Evolutionary conservation across 805 yeast genomes (phyloP), one percentile per base, ranked within the genome.

Genomic region (Wickerhamiella allomyrinae): DNA sequence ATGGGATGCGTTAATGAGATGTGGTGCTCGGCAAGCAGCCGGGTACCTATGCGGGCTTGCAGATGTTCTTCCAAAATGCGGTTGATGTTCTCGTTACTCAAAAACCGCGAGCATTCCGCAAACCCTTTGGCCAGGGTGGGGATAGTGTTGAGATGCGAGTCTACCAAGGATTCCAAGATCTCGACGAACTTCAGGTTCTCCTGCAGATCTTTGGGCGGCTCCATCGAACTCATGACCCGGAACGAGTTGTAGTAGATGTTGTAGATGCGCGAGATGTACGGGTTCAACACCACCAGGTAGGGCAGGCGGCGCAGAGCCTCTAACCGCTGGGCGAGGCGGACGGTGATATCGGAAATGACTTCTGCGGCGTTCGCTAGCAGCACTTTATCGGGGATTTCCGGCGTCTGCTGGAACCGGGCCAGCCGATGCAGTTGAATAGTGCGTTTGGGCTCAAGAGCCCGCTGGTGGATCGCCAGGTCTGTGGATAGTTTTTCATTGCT

Each of bases 21-120:
- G 60, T 82, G 94, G 58, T 91, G 95, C 47, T 82, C 87, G 0
- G 93, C 86, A 41, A 86, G 67, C 39, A 87, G 65, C 44, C 95
- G 75, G 77, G 91, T 83, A 49, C 87, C 71, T 34, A 89, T 87
- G 47, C 96, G 69, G 50, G 87, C 95, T 42, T 72, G 68, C 51
- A 89, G 67, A 62, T 89, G 96, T 9, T 67, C 62, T 54, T 84
- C 83, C 49, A 89, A 64, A 50, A 87, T 82, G 3, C 57, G 53
- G 41, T 78, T 74, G 34, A 81, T 73, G 21, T 71, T 65, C 7
- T 65, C 67, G 23, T 66, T 59, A 2, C 72, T 57, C 49, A 65
- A 49, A 37, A 58, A 74, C 40, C 56, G 56, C 31, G 71, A 60
- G 24, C 78, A 78, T 56, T 83, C 91, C 47, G 68, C 68, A 53